Evolutionary conservation across 306 rosid genomes (phyloP).

Genomic region (Amphicarpaea edgeworthii): DNA sequence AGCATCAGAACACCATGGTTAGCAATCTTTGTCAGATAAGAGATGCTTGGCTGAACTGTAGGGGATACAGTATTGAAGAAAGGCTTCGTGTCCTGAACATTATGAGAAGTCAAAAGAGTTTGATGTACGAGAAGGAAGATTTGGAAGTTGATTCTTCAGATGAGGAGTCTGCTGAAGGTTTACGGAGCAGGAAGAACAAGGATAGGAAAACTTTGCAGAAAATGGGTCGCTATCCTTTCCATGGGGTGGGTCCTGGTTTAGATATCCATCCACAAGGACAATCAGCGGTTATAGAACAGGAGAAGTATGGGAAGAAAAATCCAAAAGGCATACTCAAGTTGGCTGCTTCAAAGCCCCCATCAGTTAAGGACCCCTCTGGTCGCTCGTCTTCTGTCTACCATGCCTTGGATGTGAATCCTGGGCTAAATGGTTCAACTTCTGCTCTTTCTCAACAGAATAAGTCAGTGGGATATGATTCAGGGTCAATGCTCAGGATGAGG

Average conservation of each 20-base stretch:
- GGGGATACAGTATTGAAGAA: constrained; percentile 94
- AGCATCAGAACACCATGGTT: constrained; percentile 90
- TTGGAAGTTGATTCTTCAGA: constrained; percentile 75
- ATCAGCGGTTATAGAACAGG: constrained; percentile 50
- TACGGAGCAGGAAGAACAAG: constrained; percentile 65
- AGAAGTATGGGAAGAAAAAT: constrained; percentile 70
- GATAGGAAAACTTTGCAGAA: constrained; percentile 64
- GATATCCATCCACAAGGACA: constrained; percentile 59
- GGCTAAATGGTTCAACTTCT: constrained; percentile 62
- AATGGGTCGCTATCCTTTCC: constrained; percentile 55
- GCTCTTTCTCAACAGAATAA: constrained; percentile 61
- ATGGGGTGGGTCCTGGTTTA: constrained; percentile 58
- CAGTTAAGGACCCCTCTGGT: constrained; percentile 56
- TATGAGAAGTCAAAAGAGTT: constrained; percentile 87
- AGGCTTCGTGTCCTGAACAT: constrained; percentile 88
- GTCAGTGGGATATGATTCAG: constrained; percentile 60
- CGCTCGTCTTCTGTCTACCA: constrained; percentile 59
- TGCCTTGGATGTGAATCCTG: constrained; percentile 66
- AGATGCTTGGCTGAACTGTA: constrained; percentile 93
- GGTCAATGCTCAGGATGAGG: constrained; percentile 61
- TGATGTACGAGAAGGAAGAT: constrained; percentile 82
- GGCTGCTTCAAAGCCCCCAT: constrained; percentile 65
- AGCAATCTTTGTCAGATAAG: constrained; percentile 88
- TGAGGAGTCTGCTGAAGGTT: constrained; percentile 72
- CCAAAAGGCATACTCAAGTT: constrained; percentile 81